Conservation (phyloP, 805 yeast species). For the Candida succiphila region DNA sequence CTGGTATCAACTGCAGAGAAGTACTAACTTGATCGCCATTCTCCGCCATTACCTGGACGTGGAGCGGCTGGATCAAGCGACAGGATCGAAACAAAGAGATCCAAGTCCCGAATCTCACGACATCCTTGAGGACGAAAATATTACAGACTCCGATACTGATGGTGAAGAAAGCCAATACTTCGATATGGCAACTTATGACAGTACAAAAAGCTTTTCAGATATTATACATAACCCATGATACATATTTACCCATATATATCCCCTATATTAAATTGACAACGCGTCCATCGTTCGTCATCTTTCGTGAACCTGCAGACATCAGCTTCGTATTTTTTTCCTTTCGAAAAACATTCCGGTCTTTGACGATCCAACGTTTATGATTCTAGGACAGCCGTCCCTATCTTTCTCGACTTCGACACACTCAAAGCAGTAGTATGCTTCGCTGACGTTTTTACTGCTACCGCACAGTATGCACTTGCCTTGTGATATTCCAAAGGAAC, state of each 20-base stretch:
- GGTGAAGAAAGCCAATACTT: too few species aligned
- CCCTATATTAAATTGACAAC: not conserved
- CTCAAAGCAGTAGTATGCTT: constrained; percentile 78
- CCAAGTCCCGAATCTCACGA: too few species aligned
- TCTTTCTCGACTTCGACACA: constrained; percentile 74
- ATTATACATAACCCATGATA: too few species aligned
- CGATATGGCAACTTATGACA: too few species aligned
- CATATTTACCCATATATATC: too few species aligned
- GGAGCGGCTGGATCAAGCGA: too few species aligned
- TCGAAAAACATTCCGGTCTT: constrained; percentile 58
- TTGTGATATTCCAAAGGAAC: constrained; percentile 61
- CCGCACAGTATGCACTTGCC: constrained; percentile 78
- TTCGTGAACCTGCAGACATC: not conserved
- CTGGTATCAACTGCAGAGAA: constrained; percentile 41
- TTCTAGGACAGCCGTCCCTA: constrained; percentile 88
- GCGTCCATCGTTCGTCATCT: not conserved
- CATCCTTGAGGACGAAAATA: too few species aligned
- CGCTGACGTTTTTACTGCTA: constrained; percentile 39
- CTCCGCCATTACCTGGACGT: constrained; percentile 3
- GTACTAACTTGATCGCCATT: constrained; percentile 12
- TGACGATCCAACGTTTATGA: constrained; percentile 72
- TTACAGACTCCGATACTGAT: too few species aligned
- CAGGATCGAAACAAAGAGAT: too few species aligned
- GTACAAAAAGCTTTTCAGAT: too few species aligned
- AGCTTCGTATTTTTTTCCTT: constrained; percentile 20